Evolutionary conservation across 2,329 filamentous ascomycete species (phyloP).

Genomic region (Akanthomyces uredinophilus): DNA sequence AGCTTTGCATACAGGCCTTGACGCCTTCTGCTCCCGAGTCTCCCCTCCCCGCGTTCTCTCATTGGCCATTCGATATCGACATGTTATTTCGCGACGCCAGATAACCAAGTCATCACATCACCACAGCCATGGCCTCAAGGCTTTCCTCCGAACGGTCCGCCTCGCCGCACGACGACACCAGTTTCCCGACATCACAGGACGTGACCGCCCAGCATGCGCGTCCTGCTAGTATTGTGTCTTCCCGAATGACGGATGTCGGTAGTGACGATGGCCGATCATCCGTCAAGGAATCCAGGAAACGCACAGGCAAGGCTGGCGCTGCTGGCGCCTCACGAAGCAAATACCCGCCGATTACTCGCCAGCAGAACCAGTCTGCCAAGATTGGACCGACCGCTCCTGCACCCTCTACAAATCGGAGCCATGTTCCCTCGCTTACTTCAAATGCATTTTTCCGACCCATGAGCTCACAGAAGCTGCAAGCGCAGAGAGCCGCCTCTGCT

Average conservation of each 20-base stretch:
- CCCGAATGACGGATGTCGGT: conserved; percentile 62
- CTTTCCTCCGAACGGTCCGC: conserved; percentile 26
- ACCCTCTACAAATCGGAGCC: conserved; percentile 60
- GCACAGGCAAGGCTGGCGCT: conserved; percentile 32
- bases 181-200: conserved; percentile 36
- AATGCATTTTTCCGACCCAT: conserved; percentile 94
- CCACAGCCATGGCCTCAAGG: conserved; percentile 8
- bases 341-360: conserved; percentile 36
- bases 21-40: not conserved
- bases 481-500: conserved; percentile 64
- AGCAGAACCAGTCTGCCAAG: conserved; percentile 40
- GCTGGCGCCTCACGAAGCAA: conserved; percentile 50
- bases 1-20: not conserved
- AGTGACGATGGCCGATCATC: conserved; percentile 45
- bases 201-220: conserved; percentile 40
- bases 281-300: not conserved
- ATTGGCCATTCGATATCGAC: conserved; percentile 1
- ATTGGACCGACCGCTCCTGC: conserved; percentile 47
- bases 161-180: conserved; percentile 34
- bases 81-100: not conserved
- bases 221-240: conserved; percentile 63
- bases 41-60: not conserved
- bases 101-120: not conserved
- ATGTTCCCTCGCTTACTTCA: conserved; percentile 83
- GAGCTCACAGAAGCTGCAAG: conserved; percentile 92